Percentiles rank a stretch among this genome's conserved stretches.
phyloP scores from a whole-genome alignment of 2,329 filamentous ascomycete genomes.

The Cadophora sp. region DNA sequence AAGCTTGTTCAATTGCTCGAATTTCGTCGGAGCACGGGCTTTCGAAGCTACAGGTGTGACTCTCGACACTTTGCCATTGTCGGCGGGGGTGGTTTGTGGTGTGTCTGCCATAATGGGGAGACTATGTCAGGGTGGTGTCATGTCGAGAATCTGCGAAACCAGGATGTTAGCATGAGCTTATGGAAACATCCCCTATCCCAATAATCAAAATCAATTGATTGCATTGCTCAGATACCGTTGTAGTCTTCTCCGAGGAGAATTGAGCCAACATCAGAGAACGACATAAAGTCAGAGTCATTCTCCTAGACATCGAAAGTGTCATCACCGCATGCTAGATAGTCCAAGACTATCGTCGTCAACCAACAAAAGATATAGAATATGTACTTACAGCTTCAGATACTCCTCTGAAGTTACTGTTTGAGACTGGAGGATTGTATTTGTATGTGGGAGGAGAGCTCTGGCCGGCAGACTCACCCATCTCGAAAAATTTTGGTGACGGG shows the following conservation, averaged over 20 bases:
- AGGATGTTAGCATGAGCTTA: conserved; percentile 27
- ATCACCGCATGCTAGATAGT: conserved; percentile 57
- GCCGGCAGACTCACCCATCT: neutral
- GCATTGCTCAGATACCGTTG: conserved; percentile 91
- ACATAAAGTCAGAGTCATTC: conserved; percentile 51
- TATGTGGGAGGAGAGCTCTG: neutral
- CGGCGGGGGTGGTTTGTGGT: conserved; percentile 19
- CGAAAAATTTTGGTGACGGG: conserved; percentile 1
- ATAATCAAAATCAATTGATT: conserved; percentile 37
- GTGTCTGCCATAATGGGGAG: conserved; percentile 38
- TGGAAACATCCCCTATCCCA: neutral
- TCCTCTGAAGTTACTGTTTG: conserved; percentile 8
- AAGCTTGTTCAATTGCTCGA: conserved; percentile 68
- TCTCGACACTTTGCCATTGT: conserved; percentile 17
- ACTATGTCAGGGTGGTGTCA: conserved; percentile 37
- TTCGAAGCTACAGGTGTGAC: conserved; percentile 25
- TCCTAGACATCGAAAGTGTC: conserved; percentile 66
- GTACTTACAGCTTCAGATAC: conserved; percentile 29
- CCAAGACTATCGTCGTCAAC: conserved; percentile 1
- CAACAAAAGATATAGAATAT: neutral
- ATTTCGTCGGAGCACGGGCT: conserved; percentile 40
- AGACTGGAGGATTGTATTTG: neutral
- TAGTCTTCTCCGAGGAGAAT: conserved; percentile 76
- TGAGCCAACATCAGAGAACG: conserved; percentile 68
- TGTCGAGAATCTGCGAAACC: conserved; percentile 30